A percentile compares a stretch with the other conserved stretches of the same genome.
These are phyloP conservation scores for Neurospora crassa DNA, from an alignment of 2,329 filamentous ascomycete genomes.

Conservation along the genomic window DNA sequence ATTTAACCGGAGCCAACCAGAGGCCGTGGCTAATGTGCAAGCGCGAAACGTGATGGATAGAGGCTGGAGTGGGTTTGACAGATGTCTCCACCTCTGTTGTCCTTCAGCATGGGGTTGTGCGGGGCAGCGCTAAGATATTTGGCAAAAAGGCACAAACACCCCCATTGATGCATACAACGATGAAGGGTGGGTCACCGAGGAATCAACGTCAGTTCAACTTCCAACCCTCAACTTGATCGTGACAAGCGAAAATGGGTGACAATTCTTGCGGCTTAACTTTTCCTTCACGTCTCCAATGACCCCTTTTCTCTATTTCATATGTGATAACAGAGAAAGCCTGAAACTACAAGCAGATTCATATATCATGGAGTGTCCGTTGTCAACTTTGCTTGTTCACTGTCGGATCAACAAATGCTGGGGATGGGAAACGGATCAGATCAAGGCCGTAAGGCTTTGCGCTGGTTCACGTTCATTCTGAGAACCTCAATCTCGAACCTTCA, in stretches of 20 bases:
- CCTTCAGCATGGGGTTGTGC: neutral
- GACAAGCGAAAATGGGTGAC: neutral
- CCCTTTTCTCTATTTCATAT: neutral
- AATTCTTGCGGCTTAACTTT: neutral
- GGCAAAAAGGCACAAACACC: neutral
- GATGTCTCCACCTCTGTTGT: neutral
- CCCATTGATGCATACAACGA: neutral
- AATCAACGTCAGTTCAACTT: neutral
- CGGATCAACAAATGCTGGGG: neutral
- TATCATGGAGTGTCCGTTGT: neutral
- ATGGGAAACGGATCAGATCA: neutral
- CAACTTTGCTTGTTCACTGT: neutral
- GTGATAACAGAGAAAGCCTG: neutral
- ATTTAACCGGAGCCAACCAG: slow-evolving; percentile 14
- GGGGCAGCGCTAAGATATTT: neutral
- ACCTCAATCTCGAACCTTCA: neutral
- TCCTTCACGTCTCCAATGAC: neutral
- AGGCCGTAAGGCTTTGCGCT: neutral
- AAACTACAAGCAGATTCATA: neutral
- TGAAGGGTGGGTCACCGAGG: neutral
- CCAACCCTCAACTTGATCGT: neutral
- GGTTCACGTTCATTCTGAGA: neutral
- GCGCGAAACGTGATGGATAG: neutral
- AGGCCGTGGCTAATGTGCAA: slow-evolving; percentile 14
- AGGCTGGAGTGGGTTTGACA: neutral